Evolutionary conservation across 179 eudicot species (phyloP), one percentile per base, ranked within the genome.

Genomic region (Nepenthes alata): DNA sequence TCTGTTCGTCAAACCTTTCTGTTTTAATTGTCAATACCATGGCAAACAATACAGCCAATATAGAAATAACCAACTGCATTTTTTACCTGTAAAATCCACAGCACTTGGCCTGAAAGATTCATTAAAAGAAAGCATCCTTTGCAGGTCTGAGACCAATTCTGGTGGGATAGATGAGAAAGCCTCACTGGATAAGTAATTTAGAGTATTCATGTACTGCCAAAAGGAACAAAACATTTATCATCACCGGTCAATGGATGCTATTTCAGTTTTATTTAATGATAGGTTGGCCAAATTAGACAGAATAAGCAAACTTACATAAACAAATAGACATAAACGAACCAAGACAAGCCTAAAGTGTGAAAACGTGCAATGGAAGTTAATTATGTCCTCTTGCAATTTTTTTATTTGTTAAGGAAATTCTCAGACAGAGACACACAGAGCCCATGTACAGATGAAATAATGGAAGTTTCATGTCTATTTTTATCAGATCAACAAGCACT

Each of bases 121-220:
- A 74, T 83, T 78, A 38, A 77, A 65, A 57, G 99, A 83, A 55
- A 93, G 87, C 97, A 93, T 87, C 74, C 86, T 82, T 64, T 85
- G 93, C 55, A 93, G 70, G 71, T 93, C 97, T 2, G 95, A 79
- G 47, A 84, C 89, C 70, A 93, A 75, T 62, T 89, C 99, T 53
- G 81, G 67, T n/a, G 97, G 95, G 63, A 93, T 80, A 62, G 93
- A 79, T 38, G 95, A 85, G 72, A 89, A 90, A 68, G 98, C 75
- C 66, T 81, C 93, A 70, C 91, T 84, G 67, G 97, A 71, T 63
- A 93, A 77, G 77, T 93, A 93, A 53, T 77, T 85, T 76, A 93
- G 72, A 58, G 72, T 83, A 78, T 93, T 93, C 94, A 85, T 85
- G 81, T 89, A 89, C 99, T 93, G 99, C 83, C 71, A 74, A 71